Evolutionary conservation across 805 yeast species (phyloP).

Genomic region (Barnettozyma salicaria): DNA sequence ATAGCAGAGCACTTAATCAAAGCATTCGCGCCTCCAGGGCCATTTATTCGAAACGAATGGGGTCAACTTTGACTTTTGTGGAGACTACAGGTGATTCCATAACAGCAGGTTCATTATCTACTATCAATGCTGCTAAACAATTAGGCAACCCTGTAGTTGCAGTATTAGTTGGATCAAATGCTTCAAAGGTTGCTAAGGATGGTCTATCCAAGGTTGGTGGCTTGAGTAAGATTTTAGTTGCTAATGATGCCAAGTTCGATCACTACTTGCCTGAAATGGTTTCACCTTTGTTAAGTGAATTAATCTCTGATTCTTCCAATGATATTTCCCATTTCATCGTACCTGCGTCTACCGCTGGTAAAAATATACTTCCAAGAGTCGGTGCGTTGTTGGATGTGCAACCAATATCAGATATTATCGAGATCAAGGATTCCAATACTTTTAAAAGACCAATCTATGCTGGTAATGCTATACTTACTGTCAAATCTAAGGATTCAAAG

Average conservation of each 20-base stretch:
- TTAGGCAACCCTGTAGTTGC: conserved; percentile 80
- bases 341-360: conserved; percentile 84
- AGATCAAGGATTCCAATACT: conserved; percentile 58
- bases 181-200: conserved; percentile 40
- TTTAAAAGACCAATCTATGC: conserved; percentile 95
- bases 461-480: conserved; percentile 86
- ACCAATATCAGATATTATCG: conserved; percentile 78
- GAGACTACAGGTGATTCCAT: conserved; percentile 53
- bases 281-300: conserved; percentile 55
- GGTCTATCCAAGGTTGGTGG: conserved; percentile 48
- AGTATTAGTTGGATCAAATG: conserved; percentile 59
- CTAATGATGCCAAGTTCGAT: conserved; percentile 53
- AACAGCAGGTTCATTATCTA: conserved; percentile 63
- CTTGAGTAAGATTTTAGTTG: conserved; percentile 38
- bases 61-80: conserved; percentile 71
- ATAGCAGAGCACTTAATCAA: conserved; percentile 2
- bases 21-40: background rate
- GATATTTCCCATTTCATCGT: conserved; percentile 67
- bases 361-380: conserved; percentile 77
- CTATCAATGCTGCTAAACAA: conserved; percentile 71
- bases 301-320: conserved; percentile 26
- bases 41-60: conserved; percentile 34
- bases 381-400: conserved; percentile 83
- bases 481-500: conserved; percentile 59
- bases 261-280: conserved; percentile 75